Conservation (phyloP, 2,329 filamentous ascomycete genomes). For the Ophiognomonia clavigignenti-juglandacearum region DNA sequence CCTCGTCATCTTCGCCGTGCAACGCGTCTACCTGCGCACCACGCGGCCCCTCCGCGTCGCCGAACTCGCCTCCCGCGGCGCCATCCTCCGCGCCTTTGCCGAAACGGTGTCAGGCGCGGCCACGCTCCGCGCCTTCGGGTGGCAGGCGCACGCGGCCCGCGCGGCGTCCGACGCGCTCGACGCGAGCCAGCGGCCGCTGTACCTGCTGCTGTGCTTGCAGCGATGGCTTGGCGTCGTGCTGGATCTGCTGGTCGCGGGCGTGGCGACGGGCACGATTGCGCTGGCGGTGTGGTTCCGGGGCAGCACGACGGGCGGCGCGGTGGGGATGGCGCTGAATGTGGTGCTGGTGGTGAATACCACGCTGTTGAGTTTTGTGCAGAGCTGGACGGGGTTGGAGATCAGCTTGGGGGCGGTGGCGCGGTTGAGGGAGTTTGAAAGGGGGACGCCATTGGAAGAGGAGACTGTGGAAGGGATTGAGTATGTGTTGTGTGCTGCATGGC, state of each 20-base stretch:
- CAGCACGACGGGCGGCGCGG: slow-evolving; percentile 22
- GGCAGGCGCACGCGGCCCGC: slow-evolving; percentile 25
- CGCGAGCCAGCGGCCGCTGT: slow-evolving; percentile 43
- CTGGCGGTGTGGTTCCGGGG: slow-evolving; percentile 21
- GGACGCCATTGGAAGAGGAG: slow-evolving; percentile 19
- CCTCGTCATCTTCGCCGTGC: slow-evolving; percentile 37
- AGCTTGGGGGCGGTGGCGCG: slow-evolving; percentile 31
- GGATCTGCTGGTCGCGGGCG: slow-evolving; percentile 41
- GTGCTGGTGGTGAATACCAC: slow-evolving; percentile 31
- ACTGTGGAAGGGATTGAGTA: not conserved
- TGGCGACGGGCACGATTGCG: slow-evolving; percentile 33
- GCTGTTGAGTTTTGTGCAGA: slow-evolving; percentile 26
- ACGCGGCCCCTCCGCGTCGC: slow-evolving; percentile 52
- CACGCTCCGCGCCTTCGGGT: slow-evolving; percentile 45
- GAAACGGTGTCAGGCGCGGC: slow-evolving; percentile 37
- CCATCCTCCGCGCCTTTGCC: slow-evolving; percentile 36
- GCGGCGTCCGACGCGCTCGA: slow-evolving; percentile 30
- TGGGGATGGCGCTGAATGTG: slow-evolving; percentile 32
- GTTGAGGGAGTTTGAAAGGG: slow-evolving; percentile 25
- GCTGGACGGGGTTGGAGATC: slow-evolving; percentile 30
- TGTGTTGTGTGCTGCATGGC: slow-evolving; percentile 22
- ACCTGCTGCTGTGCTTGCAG: slow-evolving; percentile 45
- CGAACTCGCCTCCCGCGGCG: slow-evolving; percentile 49
- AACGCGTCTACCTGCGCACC: slow-evolving; percentile 48
- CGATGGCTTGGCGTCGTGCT: slow-evolving; percentile 48